A percentile compares a stretch with the other conserved stretches of the same genome.
phyloP scores from a whole-genome alignment of 2,329 filamentous ascomycete genomes.

The Juglanconis juglandina region DNA sequence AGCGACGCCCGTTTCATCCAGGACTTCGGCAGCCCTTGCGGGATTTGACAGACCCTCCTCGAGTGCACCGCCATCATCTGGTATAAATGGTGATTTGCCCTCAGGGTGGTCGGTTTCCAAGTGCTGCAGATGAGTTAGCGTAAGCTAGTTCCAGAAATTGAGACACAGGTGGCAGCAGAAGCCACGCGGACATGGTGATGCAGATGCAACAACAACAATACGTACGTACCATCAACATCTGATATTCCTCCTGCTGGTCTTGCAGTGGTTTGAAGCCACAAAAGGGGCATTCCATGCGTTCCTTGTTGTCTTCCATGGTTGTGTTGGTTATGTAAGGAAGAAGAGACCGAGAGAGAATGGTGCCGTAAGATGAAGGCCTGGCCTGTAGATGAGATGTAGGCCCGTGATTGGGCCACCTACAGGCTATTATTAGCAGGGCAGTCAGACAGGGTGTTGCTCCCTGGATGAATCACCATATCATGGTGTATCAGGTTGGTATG shows the following conservation, averaged over 20 bases:
- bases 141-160: not conserved
- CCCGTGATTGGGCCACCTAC: not conserved
- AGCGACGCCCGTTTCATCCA: constrained; percentile 27
- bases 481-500: not conserved
- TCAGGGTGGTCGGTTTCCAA: constrained; percentile 28
- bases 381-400: not conserved
- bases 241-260: constrained; percentile 28
- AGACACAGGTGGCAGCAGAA: not conserved
- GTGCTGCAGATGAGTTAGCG: constrained; percentile 23
- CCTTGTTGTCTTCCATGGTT: not conserved
- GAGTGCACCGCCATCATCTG: constrained; percentile 11
- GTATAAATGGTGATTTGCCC: constrained; percentile 21
- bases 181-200: not conserved
- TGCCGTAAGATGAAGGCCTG: not conserved
- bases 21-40: constrained; percentile 15
- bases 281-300: constrained; percentile 31
- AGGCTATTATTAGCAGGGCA: not conserved
- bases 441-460: not conserved
- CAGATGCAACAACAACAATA: not conserved
- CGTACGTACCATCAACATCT: constrained; percentile 33
- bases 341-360: not conserved
- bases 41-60: constrained; percentile 15
- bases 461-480: not conserved
- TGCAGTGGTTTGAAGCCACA: constrained; percentile 29
- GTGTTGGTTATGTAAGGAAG: not conserved